Conservation (phyloP, 139 green algal genomes). For the Closterium sp. region DNA sequence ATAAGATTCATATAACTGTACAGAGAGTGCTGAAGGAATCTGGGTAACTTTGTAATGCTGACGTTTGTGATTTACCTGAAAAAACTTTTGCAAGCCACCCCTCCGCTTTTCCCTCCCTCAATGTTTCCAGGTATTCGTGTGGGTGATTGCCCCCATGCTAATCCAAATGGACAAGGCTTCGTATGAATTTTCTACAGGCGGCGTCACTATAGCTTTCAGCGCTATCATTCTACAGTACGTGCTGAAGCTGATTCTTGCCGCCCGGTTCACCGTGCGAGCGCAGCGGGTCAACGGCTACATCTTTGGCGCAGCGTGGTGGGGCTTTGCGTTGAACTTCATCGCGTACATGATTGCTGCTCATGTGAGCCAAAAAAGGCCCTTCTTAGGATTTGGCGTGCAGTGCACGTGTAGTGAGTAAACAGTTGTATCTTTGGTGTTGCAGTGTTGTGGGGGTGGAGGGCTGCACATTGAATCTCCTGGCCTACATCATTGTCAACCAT, state of each 20-base stretch:
- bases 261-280: not conserved
- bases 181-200: not conserved
- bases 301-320: conserved; percentile 9
- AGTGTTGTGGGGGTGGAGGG: not conserved
- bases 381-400: too few species aligned
- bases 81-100: too few species aligned
- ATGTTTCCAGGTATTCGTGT: not conserved
- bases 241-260: not conserved
- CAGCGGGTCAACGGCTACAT: conserved; percentile 25
- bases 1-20: too few species aligned
- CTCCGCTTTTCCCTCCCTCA: not conserved
- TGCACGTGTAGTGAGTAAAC: not conserved
- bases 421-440: not conserved
- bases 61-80: too few species aligned
- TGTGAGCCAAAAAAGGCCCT: not conserved
- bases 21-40: too few species aligned
- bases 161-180: not conserved
- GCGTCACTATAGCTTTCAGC: not conserved
- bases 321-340: not conserved
- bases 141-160: not conserved
- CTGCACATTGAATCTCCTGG: not conserved
- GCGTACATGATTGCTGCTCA: conserved; percentile 4
- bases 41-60: too few species aligned
- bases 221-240: not conserved
- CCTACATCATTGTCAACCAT: not conserved